These are phyloP conservation scores for Coemansia sp. DNA, from an alignment of 192 early-diverging fungal species.

Conservation along the genomic window DNA sequence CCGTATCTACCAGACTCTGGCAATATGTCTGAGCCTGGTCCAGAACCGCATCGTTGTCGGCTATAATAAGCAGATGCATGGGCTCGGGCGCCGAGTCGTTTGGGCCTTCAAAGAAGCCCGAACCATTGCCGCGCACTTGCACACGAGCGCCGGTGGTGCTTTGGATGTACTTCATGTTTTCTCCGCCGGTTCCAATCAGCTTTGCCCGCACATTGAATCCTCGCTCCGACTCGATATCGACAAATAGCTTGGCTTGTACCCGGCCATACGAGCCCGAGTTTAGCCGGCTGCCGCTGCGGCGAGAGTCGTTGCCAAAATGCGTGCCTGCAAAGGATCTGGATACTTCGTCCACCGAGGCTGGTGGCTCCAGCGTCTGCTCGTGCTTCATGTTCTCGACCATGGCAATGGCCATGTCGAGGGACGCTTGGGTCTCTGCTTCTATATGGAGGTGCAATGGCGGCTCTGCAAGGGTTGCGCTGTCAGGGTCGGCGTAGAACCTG, in stretches of 20 bases:
- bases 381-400: conserved; percentile 67
- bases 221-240: conserved; percentile 73
- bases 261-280: conserved; percentile 6
- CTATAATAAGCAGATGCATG: conserved; percentile 77
- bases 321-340: conserved; percentile 8
- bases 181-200: conserved; percentile 74
- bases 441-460: conserved; percentile 81
- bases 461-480: conserved; percentile 68
- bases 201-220: conserved; percentile 82
- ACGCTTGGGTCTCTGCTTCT: conserved; percentile 62
- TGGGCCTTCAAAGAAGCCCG: conserved; percentile 68
- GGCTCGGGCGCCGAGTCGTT: conserved; percentile 65
- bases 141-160: conserved; percentile 72
- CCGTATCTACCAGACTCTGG: conserved; percentile 75
- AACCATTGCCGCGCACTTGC: conserved; percentile 80
- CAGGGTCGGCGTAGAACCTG: conserved; percentile 73
- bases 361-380: conserved; percentile 9
- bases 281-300: conserved; percentile 25
- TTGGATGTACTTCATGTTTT: conserved; percentile 87
- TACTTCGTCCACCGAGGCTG: neutral
- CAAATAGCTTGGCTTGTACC: conserved; percentile 64
- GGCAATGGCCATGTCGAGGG: conserved; percentile 67
- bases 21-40: conserved; percentile 67
- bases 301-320: conserved; percentile 22
- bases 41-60: conserved; percentile 63